Evolutionary conservation across 2,329 filamentous ascomycete genomes (phyloP).

Genomic region (Kalmusia sp.): DNA sequence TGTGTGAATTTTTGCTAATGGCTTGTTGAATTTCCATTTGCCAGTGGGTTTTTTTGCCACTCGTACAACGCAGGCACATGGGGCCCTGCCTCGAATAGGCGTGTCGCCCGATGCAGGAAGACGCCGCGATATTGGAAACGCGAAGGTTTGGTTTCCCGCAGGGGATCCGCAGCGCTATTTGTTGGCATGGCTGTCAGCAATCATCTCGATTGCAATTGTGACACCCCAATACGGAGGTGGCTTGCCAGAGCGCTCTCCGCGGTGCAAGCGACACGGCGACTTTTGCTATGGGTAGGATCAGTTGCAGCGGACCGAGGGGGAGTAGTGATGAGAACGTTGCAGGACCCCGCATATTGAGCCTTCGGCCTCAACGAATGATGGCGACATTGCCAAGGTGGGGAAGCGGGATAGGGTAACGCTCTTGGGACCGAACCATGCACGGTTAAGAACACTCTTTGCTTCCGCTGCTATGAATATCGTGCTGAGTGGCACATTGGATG

Average conservation of each 20-base stretch:
- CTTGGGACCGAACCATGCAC: constrained; percentile 4
- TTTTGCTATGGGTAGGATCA: background rate
- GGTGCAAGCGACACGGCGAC: background rate
- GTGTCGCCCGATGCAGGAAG: constrained; percentile 1
- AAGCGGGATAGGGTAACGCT: background rate
- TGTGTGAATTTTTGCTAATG: background rate
- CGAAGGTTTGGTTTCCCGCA: constrained; percentile 2
- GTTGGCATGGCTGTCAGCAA: background rate
- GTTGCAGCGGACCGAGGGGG: background rate
- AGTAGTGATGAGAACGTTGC: background rate
- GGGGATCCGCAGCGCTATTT: constrained; percentile 5
- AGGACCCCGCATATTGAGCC: background rate
- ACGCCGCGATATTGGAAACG: constrained; percentile 1
- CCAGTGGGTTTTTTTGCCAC: no score
- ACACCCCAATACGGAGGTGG: background rate
- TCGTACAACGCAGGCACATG: background rate
- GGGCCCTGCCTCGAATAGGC: background rate
- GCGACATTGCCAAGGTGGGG: constrained; percentile 6
- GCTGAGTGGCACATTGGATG: background rate
- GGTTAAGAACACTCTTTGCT: background rate
- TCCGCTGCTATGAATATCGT: constrained; percentile 3
- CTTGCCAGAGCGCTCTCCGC: background rate
- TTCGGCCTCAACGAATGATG: constrained; percentile 2
- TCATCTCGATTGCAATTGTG: background rate
- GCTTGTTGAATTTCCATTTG: background rate